These are phyloP conservation scores for Trametes cinnabarina DNA, from an alignment of 768 basidiomycete species.

Conservation along the genomic window DNA sequence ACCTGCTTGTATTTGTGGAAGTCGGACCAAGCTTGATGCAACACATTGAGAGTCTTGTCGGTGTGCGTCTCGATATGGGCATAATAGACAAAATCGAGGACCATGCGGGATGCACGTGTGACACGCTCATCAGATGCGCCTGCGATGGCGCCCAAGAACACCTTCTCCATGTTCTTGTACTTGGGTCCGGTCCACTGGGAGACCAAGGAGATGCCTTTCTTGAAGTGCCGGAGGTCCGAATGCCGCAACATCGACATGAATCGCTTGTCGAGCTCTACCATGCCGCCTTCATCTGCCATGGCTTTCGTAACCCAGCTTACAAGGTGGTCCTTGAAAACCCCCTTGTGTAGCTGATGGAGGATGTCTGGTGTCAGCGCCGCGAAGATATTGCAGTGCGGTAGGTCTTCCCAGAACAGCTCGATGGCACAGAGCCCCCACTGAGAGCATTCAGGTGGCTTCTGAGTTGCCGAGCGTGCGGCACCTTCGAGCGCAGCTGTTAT, in stretches of 20 bases:
- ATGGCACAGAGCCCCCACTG: constrained; percentile 12
- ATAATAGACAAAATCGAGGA: no score
- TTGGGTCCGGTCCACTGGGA: constrained; percentile 46
- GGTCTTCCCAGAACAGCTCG: constrained; percentile 38
- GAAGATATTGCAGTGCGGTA: constrained; percentile 3
- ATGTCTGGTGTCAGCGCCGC: constrained; percentile 37
- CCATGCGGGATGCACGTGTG: no score
- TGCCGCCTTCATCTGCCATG: constrained; percentile 12
- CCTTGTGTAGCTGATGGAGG: constrained; percentile 8
- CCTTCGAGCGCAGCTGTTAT: neutral
- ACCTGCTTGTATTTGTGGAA: constrained; percentile 20
- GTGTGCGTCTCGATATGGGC: no score
- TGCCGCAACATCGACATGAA: constrained; percentile 32
- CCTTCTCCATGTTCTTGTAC: constrained; percentile 32
- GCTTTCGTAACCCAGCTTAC: constrained; percentile 22
- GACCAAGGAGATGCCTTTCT: constrained; percentile 38
- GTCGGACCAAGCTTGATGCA: no score
- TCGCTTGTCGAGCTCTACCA: constrained; percentile 37
- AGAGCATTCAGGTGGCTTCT: constrained; percentile 9
- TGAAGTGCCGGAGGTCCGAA: constrained; percentile 38
- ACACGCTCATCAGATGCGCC: constrained; percentile 7
- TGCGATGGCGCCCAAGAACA: constrained; percentile 28
- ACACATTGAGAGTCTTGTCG: no score
- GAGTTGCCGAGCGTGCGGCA: neutral
- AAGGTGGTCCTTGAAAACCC: constrained; percentile 36